Percentiles rank a stretch among this genome's conserved stretches.
These are phyloP conservation scores for Auxenochlorella pyrenoidosa DNA, from an alignment of 139 green algal genomes.

Conservation along the genomic window DNA sequence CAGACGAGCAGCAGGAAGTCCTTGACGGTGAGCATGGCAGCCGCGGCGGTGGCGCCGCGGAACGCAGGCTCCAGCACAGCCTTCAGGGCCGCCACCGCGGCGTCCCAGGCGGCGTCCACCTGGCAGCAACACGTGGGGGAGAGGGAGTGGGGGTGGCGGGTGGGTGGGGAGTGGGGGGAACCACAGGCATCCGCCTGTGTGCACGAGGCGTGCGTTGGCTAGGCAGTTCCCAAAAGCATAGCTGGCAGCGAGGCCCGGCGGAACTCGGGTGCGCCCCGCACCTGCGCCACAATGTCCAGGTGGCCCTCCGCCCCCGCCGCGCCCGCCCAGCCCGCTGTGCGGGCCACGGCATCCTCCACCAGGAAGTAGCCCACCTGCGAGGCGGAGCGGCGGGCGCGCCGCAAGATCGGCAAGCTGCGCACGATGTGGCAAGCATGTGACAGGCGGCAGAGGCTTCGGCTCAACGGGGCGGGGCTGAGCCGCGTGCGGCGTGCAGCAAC, in stretches of 20 bases:
- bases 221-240: no score
- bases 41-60: slow-evolving; percentile 46
- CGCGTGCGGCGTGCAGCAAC: no score
- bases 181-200: no score
- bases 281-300: slow-evolving; percentile 32
- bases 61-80: slow-evolving; percentile 61
- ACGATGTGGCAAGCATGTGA: no score
- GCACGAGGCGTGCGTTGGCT: no score
- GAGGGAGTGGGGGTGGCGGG: no score
- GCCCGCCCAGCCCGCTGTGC: background rate
- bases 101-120: slow-evolving; percentile 62
- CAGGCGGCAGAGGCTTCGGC: no score
- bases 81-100: slow-evolving; percentile 58
- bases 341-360: slow-evolving; percentile 73
- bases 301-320: background rate
- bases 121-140: slow-evolving; percentile 16
- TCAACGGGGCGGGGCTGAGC: no score
- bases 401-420: no score
- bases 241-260: no score
- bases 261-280: no score
- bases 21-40: slow-evolving; percentile 63
- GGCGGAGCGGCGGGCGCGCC: background rate
- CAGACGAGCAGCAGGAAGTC: slow-evolving; percentile 83
- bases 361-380: slow-evolving; percentile 82
- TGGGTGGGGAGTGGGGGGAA: background rate